phyloP scores from a whole-genome alignment of 2,329 filamentous ascomycete species.

The Hymenoscyphus infarciens region DNA sequence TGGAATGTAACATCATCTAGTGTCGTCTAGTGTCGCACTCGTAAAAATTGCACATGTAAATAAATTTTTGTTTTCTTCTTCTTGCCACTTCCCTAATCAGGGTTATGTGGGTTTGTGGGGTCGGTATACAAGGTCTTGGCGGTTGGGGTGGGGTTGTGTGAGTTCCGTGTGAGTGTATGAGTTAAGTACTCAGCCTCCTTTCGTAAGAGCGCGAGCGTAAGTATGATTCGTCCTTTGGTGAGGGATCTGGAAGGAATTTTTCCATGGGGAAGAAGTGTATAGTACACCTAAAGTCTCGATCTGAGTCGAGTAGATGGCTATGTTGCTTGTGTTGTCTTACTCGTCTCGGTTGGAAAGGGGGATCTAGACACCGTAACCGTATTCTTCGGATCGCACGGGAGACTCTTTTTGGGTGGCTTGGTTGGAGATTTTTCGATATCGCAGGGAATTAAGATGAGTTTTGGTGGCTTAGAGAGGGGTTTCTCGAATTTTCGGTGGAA shows the following conservation, averaged over 20 bases:
- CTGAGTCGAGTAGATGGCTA: neutral
- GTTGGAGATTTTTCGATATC: neutral
- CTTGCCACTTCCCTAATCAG: too few species aligned
- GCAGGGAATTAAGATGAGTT: neutral
- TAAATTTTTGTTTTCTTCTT: too few species aligned
- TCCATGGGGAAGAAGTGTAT: neutral
- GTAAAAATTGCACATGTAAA: too few species aligned
- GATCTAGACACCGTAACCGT: neutral
- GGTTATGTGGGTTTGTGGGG: too few species aligned
- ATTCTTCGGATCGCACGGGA: neutral
- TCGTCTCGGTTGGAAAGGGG: neutral
- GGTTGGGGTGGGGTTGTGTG: neutral
- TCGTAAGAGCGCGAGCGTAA: neutral
- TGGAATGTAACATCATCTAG: too few species aligned
- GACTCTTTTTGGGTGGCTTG: neutral
- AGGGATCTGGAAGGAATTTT: neutral
- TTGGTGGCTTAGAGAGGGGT: neutral
- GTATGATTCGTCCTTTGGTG: neutral
- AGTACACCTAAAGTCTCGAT: neutral
- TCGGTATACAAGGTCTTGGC: neutral
- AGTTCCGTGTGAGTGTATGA: too few species aligned
- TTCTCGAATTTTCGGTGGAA: neutral
- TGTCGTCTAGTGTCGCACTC: too few species aligned
- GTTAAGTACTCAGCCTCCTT: slow-evolving; percentile 1
- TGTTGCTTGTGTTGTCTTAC: neutral